A percentile compares a stretch with the other conserved stretches of the same genome.
Evolutionary conservation across 2,329 filamentous ascomycete genomes (phyloP).

Genomic region (Colletotrichum eleusines): DNA sequence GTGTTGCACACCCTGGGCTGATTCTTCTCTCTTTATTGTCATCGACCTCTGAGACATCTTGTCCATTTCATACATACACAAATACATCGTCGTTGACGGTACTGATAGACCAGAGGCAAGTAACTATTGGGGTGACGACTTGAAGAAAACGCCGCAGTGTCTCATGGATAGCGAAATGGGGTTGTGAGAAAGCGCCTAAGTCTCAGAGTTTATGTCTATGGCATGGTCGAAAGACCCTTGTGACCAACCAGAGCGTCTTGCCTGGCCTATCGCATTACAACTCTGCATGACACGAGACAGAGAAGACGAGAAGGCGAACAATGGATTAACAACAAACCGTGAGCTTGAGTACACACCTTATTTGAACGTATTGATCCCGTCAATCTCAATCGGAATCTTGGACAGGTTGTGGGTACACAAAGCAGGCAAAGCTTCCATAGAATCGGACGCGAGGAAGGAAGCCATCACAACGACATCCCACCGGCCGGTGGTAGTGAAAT

Average conservation of each 20-base stretch:
- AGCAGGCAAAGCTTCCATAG: neutral
- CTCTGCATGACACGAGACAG: neutral
- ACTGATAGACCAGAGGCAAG: neutral
- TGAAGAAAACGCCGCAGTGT: neutral
- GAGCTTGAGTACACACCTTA: neutral
- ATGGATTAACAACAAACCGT: neutral
- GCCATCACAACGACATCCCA: neutral
- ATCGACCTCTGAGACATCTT: neutral
- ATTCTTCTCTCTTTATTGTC: neutral
- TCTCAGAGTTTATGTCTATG: too few relatives aligned
- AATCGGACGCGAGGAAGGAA: neutral
- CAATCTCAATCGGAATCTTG: neutral
- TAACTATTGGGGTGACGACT: neutral
- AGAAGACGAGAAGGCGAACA: too few relatives aligned
- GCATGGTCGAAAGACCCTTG: too few relatives aligned
- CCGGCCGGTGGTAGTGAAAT: neutral
- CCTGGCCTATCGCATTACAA: too few relatives aligned
- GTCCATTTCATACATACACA: neutral
- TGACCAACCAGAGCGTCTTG: too few relatives aligned
- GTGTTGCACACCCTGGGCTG: neutral
- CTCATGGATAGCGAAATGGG: neutral
- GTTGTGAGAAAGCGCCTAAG: neutral
- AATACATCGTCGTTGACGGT: neutral
- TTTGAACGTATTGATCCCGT: neutral
- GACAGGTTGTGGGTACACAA: neutral